Conservation (phyloP, 1,284 basidiomycete species). For the Pseudozyma tsukubaensis region DNA sequence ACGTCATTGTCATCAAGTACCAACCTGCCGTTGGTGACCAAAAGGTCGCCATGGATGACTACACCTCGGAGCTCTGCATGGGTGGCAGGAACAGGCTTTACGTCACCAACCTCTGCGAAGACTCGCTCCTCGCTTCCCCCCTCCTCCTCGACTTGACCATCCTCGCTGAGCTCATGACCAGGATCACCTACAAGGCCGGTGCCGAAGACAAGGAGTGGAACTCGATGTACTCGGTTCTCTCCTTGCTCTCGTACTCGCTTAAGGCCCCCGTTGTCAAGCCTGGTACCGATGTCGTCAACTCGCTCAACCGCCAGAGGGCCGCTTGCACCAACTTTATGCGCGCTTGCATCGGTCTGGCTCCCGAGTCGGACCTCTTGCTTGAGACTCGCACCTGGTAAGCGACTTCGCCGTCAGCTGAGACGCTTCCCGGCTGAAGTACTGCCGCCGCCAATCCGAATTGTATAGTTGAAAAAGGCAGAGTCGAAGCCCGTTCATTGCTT, state of each 20-base stretch:
- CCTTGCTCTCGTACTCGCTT: slow-evolving; percentile 71
- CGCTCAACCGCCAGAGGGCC: slow-evolving; percentile 90
- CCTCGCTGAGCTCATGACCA: slow-evolving; percentile 92
- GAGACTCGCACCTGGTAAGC: slow-evolving; percentile 64
- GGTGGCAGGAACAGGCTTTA: slow-evolving; percentile 71
- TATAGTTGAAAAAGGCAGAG: not conserved
- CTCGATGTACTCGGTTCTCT: slow-evolving; percentile 67
- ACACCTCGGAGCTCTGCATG: slow-evolving; percentile 86
- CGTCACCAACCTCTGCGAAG: slow-evolving; percentile 72
- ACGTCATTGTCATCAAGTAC: slow-evolving; percentile 81
- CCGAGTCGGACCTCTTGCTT: slow-evolving; percentile 65
- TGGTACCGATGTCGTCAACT: slow-evolving; percentile 93
- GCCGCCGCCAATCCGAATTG: no score
- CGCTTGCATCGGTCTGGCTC: slow-evolving; percentile 64
- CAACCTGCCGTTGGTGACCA: slow-evolving; percentile 91
- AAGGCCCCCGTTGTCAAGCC: slow-evolving; percentile 98
- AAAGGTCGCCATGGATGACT: slow-evolving; percentile 89
- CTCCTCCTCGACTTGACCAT: slow-evolving; percentile 94
- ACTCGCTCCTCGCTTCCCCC: slow-evolving; percentile 94
- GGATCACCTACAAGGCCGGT: slow-evolving; percentile 77
- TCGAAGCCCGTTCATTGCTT: no score
- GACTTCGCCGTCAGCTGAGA: no score
- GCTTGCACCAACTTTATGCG: slow-evolving; percentile 92
- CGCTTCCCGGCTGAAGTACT: no score
- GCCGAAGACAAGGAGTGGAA: slow-evolving; percentile 57